Percentiles rank a stretch among this genome's conserved stretches.
phyloP scores from a whole-genome alignment of 768 basidiomycete species.

The Rubroboletus pulcherrimus region DNA sequence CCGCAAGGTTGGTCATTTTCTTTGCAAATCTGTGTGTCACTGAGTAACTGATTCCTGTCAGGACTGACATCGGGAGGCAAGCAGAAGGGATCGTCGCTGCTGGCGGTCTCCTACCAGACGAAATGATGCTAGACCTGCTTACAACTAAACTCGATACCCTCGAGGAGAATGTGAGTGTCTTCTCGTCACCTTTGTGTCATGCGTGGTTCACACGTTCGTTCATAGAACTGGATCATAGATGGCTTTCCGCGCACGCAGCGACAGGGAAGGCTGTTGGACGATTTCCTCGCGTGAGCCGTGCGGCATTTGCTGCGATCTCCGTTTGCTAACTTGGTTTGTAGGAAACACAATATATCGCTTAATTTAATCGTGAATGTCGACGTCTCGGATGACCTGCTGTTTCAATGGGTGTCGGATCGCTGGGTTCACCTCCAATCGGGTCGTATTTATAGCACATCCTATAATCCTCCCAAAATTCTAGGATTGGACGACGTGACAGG shows the following conservation, averaged over 20 bases:
- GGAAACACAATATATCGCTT: slow-evolving; percentile 59
- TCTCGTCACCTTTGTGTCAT: slow-evolving; percentile 3
- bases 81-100: slow-evolving; percentile 76
- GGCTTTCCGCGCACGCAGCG: slow-evolving; percentile 86
- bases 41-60: slow-evolving; percentile 14
- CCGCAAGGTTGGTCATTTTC: slow-evolving; percentile 42
- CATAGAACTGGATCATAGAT: slow-evolving; percentile 84
- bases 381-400: slow-evolving; percentile 77
- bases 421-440: slow-evolving; percentile 86
- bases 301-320: background rate
- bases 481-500: slow-evolving; percentile 85
- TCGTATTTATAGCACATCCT: slow-evolving; percentile 81
- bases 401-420: slow-evolving; percentile 78
- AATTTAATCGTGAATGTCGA: slow-evolving; percentile 80
- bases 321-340: slow-evolving; percentile 25
- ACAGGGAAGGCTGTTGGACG: slow-evolving; percentile 74
- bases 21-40: background rate
- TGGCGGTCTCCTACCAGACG: slow-evolving; percentile 74
- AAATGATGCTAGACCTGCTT: slow-evolving; percentile 72
- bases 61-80: slow-evolving; percentile 65
- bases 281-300: slow-evolving; percentile 56
- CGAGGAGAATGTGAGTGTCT: slow-evolving; percentile 50
- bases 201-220: slow-evolving; percentile 6
- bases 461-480: slow-evolving; percentile 74
- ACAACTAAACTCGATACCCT: slow-evolving; percentile 63